These are phyloP conservation scores for Trichoderma aggressivum DNA, from an alignment of 2,329 filamentous ascomycete genomes.

Conservation along the genomic window DNA sequence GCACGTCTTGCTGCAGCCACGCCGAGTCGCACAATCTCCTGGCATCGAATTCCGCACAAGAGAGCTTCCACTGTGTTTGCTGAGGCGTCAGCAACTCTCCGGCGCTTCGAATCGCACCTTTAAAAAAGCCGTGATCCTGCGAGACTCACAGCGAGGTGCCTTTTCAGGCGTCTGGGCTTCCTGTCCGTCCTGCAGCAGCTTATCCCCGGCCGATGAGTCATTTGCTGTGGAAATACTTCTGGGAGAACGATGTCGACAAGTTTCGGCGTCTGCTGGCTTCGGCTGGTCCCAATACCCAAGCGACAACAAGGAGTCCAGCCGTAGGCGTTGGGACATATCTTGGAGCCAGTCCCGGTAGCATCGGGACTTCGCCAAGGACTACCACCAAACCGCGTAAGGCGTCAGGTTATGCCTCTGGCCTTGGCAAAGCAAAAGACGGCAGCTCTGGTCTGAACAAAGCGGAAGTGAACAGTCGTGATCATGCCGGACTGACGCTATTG, in stretches of 20 bases:
- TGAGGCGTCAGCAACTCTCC: slow-evolving; percentile 23
- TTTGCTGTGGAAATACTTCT: slow-evolving; percentile 92
- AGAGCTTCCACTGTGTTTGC: neutral
- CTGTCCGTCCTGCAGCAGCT: neutral
- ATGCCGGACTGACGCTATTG: slow-evolving; percentile 76
- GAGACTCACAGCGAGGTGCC: slow-evolving; percentile 88
- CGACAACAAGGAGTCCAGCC: slow-evolving; percentile 52
- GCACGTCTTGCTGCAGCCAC: neutral
- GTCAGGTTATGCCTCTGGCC: slow-evolving; percentile 46
- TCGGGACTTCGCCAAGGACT: slow-evolving; percentile 49
- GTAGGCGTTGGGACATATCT: slow-evolving; percentile 35
- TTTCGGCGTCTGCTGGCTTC: slow-evolving; percentile 86
- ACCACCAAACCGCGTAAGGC: slow-evolving; percentile 50
- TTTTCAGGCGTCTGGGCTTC: slow-evolving; percentile 50
- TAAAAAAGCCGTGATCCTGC: slow-evolving; percentile 84
- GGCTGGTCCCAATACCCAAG: slow-evolving; percentile 57
- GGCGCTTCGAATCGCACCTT: slow-evolving; percentile 58
- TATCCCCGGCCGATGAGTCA: slow-evolving; percentile 72
- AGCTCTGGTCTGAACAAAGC: slow-evolving; percentile 46
- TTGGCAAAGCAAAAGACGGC: slow-evolving; percentile 44
- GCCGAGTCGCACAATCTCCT: slow-evolving; percentile 3
- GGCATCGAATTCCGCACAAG: neutral
- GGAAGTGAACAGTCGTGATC: slow-evolving; percentile 83
- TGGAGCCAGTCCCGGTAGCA: slow-evolving; percentile 40
- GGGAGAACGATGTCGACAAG: slow-evolving; percentile 94